Conservation (phyloP, 257 asterid species). For the Forsythia viridissima region DNA sequence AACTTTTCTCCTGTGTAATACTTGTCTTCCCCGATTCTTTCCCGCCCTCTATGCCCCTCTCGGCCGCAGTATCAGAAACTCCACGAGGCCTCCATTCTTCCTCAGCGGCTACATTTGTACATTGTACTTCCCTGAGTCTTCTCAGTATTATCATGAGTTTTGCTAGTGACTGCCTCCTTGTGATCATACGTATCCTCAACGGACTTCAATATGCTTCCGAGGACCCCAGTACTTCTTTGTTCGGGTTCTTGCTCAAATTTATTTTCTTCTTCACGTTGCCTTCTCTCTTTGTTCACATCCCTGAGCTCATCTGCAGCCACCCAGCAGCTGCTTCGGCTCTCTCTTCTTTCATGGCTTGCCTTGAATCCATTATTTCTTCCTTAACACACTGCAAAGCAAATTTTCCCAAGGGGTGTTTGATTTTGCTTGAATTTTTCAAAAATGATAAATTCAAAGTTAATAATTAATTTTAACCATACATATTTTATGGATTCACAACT, state of each 20-base stretch:
- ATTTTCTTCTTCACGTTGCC: neutral
- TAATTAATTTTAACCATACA: no score
- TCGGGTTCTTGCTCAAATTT: neutral
- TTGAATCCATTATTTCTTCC: constrained; percentile 31
- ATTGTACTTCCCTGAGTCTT: neutral
- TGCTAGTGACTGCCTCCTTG: constrained; percentile 35
- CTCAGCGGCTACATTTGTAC: neutral
- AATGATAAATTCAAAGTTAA: no score
- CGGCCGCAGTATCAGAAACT: neutral
- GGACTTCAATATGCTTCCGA: constrained; percentile 34
- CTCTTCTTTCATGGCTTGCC: constrained; percentile 32
- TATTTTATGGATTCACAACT: no score
- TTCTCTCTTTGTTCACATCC: constrained; percentile 31
- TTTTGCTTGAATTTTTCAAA: no score
- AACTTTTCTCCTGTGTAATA: no score
- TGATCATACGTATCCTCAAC: constrained; percentile 44
- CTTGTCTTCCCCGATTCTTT: no score
- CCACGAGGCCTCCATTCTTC: neutral
- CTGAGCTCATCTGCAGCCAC: constrained; percentile 37
- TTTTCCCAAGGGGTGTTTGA: no score
- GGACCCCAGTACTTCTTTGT: constrained; percentile 26
- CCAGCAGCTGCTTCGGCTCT: constrained; percentile 41
- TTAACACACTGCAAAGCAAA: neutral
- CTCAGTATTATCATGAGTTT: constrained; percentile 17
- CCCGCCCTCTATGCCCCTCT: no score